Base-by-base conservation (phyloP, 2,329 filamentous ascomycete genomes). In the Claviceps humidiphila region DNA sequence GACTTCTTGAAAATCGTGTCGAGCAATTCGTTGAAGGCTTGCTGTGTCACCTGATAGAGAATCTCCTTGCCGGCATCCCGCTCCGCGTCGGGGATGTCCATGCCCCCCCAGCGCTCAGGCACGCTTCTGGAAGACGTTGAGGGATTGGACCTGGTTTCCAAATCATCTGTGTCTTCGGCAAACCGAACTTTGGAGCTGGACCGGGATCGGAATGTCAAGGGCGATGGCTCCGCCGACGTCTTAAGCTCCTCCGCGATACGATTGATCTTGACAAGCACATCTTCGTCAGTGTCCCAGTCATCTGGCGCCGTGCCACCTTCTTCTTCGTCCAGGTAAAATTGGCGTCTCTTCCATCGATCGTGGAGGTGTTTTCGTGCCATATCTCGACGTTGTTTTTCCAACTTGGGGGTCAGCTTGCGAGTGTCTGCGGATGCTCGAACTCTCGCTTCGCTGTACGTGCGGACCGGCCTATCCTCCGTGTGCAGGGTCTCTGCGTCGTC, bases 1-100 rank as follows among this genome's bases (percentile, higher is more conserved):
- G 85, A 84, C 4, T 77, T 74, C 58, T 85, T 85, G 71, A 98
- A 98, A 0, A 98, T 74, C 1, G 82, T 77, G 62, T 97, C 88
- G 0, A 98, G 78, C 2, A 97, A 73, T 67, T 97, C 89, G 61
- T 97, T 96, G 70, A 95, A 88, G 0, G 89, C 67, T 66, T 95
- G 86, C 66, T 96, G 89, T 0, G 88, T 89, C 37, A 94, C 82
- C 64, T 95, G 87, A 62, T 95, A 96, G 1, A 97, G 72, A 4
- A 96, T 85, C 63, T 97, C 89, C 59, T 85, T 88, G 40, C 88
- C 89, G 5, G 88, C 82, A 64, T 95, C 89, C 54, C 78, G 78
- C 65, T 95, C 89, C 1, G 85, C 83, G 58, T 87, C 81, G 1
- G 87, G 85, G 16, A 94, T 82, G 50, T 89, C 85, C 65, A 87